Evolutionary conservation across 352 stramenopile genomes (phyloP), one percentile per base, ranked within the genome.

Genomic region (Plasmopara viticola): DNA sequence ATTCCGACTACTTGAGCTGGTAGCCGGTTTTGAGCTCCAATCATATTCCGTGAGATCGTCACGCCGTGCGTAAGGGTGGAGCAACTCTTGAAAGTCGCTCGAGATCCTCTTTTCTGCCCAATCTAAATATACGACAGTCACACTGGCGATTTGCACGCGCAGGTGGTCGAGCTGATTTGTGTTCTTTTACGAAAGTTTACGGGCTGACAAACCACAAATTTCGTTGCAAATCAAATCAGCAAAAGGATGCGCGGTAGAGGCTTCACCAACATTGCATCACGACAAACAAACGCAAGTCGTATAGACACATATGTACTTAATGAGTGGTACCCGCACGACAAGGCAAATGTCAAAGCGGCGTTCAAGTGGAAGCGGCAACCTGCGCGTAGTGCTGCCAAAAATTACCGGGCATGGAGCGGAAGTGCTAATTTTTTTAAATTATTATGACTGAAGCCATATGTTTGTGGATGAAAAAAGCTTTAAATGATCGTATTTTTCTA

Each of bases 1-100:
- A 38, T 59, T 66, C 59, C 15, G 59, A 59, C 59, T 66, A 54
- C 39, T 53, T 61, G 53, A 47, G 48, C 43, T 15, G 34, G 46
- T 43, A 65, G 52, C 42, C 58, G 42, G 58, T 65, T 61, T 29
- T 20, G 15, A 14, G 9, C 44, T 60, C 59, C 53, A 58, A 66
- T 8, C 4, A 56, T 62, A 66, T 59, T 49, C 59, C 62, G 39
- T n/a, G 58, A 46, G 48, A 62, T 55, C 58, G 44, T 28, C 31
- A 35, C 31, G 31, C 31, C 31, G 31, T 35, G 7, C 6, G 10
- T 12, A 35, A 35, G 7, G 31, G 4, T 35, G 31, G 2, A 35
- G 31, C 31, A 12, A 35, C 10, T 35, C 5, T 12, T 35, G 5
- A 12, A 8, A 12, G 31, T 35, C 31, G 20, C 20, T 25, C 20